phyloP scores from a whole-genome alignment of 2,329 filamentous ascomycete species.

The Akanthomyces dipterigenus region DNA sequence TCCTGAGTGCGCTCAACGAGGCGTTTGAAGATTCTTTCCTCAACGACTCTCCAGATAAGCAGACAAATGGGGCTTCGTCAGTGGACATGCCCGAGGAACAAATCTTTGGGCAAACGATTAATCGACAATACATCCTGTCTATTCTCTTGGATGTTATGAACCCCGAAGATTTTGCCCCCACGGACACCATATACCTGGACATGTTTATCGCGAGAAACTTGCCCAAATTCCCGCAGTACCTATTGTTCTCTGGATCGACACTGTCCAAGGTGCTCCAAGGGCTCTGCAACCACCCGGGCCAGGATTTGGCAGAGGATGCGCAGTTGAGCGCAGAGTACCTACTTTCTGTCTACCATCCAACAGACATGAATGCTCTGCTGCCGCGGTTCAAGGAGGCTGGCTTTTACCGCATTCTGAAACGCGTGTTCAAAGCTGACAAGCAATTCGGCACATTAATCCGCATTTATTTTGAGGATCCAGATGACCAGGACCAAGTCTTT shows the following conservation, averaged over 20 bases:
- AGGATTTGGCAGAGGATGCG: conserved; percentile 81
- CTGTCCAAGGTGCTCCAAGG: conserved; percentile 74
- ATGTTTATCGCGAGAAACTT: conserved; percentile 98
- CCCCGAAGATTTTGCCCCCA: conserved; percentile 61
- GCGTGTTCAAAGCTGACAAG: conserved; percentile 72
- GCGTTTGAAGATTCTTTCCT: conserved; percentile 93
- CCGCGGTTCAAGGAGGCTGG: conserved; percentile 70
- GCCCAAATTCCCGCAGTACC: conserved; percentile 93
- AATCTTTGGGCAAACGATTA: conserved; percentile 65
- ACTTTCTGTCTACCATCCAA: conserved; percentile 85
- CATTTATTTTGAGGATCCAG: conserved; percentile 77
- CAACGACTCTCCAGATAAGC: conserved; percentile 67
- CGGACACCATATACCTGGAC: conserved; percentile 89
- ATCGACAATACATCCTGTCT: conserved; percentile 86
- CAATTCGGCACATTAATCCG: conserved; percentile 73
- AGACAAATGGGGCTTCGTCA: conserved; percentile 43
- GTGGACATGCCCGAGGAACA: conserved; percentile 57
- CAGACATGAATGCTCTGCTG: conserved; percentile 70
- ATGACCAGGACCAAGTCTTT: conserved; percentile 70
- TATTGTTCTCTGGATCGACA: conserved; percentile 80
- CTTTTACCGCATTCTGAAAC: conserved; percentile 89
- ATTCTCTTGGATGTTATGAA: conserved; percentile 91
- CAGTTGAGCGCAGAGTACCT: conserved; percentile 97
- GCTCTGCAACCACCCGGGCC: conserved; percentile 75
- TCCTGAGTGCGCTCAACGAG: conserved; percentile 92